Evolutionary conservation across 148 eudicot species (phyloP).

Genomic region (Salicornia ramosissima): DNA sequence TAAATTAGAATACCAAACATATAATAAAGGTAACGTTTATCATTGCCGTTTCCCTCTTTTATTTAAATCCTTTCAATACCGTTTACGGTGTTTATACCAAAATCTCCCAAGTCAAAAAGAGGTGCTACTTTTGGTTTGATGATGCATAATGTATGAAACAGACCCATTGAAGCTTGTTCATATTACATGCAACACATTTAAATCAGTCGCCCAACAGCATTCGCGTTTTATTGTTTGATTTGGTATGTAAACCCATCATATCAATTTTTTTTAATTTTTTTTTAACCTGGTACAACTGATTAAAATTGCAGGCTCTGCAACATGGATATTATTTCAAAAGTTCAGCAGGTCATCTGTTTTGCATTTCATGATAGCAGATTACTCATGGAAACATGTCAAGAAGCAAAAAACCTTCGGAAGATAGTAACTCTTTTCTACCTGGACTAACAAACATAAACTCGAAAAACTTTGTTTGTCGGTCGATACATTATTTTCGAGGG

Average conservation of each 20-base stretch:
- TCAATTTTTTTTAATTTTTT: neutral
- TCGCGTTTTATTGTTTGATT: no score
- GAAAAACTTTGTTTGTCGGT: conserved; percentile 12
- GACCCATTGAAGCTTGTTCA: no score
- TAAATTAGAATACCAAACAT: no score
- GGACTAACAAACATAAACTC: conserved; percentile 36
- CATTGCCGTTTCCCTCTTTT: no score
- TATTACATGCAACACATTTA: no score
- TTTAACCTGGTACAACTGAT: neutral
- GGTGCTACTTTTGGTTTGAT: no score
- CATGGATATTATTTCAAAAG: conserved; percentile 94
- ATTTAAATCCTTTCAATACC: no score
- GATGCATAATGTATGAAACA: no score
- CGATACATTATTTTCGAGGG: conserved; percentile 16
- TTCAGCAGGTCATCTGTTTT: conserved; percentile 94
- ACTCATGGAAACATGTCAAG: conserved; percentile 99
- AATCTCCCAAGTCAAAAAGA: neutral
- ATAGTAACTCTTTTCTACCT: conserved; percentile 92
- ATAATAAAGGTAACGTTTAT: no score
- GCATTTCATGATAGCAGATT: conserved; percentile 93
- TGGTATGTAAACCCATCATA: neutral
- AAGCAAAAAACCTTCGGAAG: conserved; percentile 92
- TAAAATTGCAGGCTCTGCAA: conserved; percentile 77
- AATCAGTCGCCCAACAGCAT: no score
- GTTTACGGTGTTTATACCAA: no score